These are phyloP conservation scores for Quercus gilva DNA, from an alignment of 306 rosid species.

Conservation along the genomic window DNA sequence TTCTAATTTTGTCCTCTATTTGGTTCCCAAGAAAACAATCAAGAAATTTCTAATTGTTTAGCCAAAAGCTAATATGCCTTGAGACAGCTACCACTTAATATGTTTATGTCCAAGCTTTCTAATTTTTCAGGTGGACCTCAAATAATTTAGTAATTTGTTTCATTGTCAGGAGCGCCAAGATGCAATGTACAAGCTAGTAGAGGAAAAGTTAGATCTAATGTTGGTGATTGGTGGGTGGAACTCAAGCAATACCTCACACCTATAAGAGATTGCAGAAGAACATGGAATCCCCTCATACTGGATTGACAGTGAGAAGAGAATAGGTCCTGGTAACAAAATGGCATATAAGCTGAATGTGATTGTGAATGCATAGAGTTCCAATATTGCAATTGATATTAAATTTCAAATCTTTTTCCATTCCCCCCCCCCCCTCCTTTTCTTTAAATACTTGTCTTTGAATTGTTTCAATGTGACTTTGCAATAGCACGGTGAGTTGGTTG, in stretches of 20 bases:
- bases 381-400: no score
- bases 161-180: constrained; percentile 90
- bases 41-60: no score
- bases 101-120: not conserved
- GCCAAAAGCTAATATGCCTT: not conserved
- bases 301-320: constrained; percentile 88
- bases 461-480: not conserved
- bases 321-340: constrained; percentile 86
- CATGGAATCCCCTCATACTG: constrained; percentile 96
- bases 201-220: constrained; percentile 71
- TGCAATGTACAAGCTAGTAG: constrained; percentile 96
- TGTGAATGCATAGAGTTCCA: no score
- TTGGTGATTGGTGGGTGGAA: constrained; percentile 97
- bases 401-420: no score
- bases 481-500: constrained; percentile 94
- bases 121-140: not conserved
- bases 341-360: no score
- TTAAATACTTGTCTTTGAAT: no score
- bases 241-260: constrained; percentile 94
- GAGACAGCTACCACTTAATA: not conserved
- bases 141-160: constrained; percentile 4
- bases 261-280: constrained; percentile 92
- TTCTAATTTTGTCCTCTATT: not conserved
- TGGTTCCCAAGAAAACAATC: not conserved
- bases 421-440: no score